Conservation (phyloP, 257 asterid genomes). For the Jacaranda mimosifolia region DNA sequence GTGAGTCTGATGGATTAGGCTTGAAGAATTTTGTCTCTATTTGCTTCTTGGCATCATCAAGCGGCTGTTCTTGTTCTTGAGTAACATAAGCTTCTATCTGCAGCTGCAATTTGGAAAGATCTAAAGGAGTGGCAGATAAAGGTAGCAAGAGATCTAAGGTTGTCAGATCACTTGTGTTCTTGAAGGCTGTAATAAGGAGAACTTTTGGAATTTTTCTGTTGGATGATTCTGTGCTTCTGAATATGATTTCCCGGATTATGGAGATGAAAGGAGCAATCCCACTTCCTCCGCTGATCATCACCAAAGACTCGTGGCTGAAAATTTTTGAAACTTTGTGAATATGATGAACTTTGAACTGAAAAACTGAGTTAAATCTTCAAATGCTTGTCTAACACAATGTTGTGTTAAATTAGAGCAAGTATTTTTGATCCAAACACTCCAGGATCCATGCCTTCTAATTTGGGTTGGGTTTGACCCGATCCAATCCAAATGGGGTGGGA, state of each 20-base stretch:
- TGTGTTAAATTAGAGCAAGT: too few relatives aligned
- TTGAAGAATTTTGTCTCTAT: constrained; percentile 43
- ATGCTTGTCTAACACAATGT: background rate
- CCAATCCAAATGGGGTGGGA: too few relatives aligned
- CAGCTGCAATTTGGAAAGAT: constrained; percentile 43
- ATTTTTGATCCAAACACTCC: too few relatives aligned
- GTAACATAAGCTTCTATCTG: constrained; percentile 66
- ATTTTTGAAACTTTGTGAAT: constrained; percentile 5
- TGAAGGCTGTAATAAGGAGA: constrained; percentile 55
- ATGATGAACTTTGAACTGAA: background rate
- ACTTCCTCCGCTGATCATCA: constrained; percentile 84
- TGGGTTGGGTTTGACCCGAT: too few relatives aligned
- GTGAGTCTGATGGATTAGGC: constrained; percentile 48
- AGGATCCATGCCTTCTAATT: too few relatives aligned
- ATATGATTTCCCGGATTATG: constrained; percentile 57
- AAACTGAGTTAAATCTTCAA: background rate
- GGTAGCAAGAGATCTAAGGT: constrained; percentile 70
- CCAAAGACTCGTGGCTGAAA: constrained; percentile 55
- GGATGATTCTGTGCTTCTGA: constrained; percentile 26
- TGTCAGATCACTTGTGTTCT: constrained; percentile 51
- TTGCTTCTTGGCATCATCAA: constrained; percentile 35
- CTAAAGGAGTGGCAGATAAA: constrained; percentile 32
- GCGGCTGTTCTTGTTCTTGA: constrained; percentile 49
- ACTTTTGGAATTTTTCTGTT: constrained; percentile 44
- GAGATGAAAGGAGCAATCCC: constrained; percentile 74